These are phyloP conservation scores for Dichotomocladium elegans DNA, from an alignment of 371 early-diverging fungal species.

Conservation along the genomic window DNA sequence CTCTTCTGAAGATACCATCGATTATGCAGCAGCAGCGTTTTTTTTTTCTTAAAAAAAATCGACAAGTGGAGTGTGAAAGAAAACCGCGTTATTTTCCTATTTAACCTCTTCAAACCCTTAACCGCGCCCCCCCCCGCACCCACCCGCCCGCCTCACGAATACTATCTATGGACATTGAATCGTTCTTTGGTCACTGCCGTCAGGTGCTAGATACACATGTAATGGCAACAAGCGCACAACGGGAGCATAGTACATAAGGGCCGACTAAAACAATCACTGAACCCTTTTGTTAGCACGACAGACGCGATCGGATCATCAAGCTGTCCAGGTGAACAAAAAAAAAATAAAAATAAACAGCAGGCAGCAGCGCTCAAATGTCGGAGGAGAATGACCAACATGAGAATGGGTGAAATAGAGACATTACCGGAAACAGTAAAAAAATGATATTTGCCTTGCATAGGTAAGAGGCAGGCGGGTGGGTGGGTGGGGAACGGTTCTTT, in stretches of 20 bases:
- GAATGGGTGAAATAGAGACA: slow-evolving; percentile 39
- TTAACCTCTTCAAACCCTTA: too few species aligned
- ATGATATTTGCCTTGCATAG: slow-evolving; percentile 65
- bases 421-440: slow-evolving; percentile 60
- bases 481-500: too few species aligned
- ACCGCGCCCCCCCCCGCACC: too few species aligned
- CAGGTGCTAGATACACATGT: slow-evolving; percentile 32
- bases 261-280: not conserved
- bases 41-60: slow-evolving; percentile 6
- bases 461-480: slow-evolving; percentile 11
- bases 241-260: not conserved
- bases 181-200: slow-evolving; percentile 22
- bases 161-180: slow-evolving; percentile 10
- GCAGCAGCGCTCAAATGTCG: too few species aligned
- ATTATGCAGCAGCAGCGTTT: not conserved
- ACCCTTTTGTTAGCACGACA: slow-evolving; percentile 36
- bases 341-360: not conserved
- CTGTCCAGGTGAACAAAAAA: slow-evolving; percentile 38
- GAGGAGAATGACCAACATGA: not conserved
- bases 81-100: too few species aligned
- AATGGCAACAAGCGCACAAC: slow-evolving; percentile 2
- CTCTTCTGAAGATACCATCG: not conserved
- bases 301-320: slow-evolving; percentile 60
- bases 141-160: not conserved
- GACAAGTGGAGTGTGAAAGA: too few species aligned